Evolutionary conservation across 2,329 filamentous ascomycete genomes (phyloP).

Genomic region (Basipetospora chlamydospora): DNA sequence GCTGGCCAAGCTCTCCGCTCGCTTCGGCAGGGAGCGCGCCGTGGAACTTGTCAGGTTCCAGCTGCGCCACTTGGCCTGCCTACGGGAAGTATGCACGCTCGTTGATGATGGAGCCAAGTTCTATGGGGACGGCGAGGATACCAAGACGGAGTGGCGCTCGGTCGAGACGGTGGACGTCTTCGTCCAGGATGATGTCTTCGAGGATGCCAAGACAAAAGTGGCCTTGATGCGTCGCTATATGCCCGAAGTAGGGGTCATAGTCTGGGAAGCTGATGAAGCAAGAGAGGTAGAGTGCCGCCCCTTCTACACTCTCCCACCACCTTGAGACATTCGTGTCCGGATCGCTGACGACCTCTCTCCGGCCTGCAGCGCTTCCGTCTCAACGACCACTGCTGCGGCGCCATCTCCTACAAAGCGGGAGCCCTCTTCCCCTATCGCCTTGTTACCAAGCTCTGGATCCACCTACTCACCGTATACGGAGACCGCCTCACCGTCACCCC

Average conservation of each 20-base stretch:
- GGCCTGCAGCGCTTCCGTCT: constrained; percentile 19
- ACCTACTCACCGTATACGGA: constrained; percentile 20
- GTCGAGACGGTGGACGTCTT: constrained; percentile 33
- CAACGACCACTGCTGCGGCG: constrained; percentile 22
- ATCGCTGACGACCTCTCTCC: too few relatives aligned
- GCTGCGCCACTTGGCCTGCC: constrained; percentile 22
- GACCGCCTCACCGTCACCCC: constrained; percentile 22
- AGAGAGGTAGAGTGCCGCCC: constrained; percentile 12
- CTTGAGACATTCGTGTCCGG: too few relatives aligned
- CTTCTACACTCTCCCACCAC: too few relatives aligned
- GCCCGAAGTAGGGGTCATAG: constrained; percentile 22
- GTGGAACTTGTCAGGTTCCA: constrained; percentile 27
- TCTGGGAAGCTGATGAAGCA: constrained; percentile 20
- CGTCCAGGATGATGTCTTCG: constrained; percentile 21
- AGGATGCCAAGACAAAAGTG: constrained; percentile 17
- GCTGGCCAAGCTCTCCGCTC: constrained; percentile 19
- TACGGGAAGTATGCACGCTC: constrained; percentile 22
- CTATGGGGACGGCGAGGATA: constrained; percentile 13
- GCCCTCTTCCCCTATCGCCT: constrained; percentile 37
- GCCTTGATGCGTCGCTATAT: constrained; percentile 20
- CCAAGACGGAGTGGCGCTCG: constrained; percentile 24
- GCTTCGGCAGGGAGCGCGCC: constrained; percentile 21
- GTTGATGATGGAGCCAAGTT: background rate
- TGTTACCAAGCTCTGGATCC: constrained; percentile 28
- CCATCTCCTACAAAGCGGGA: constrained; percentile 29